Percentiles rank a stretch among this genome's conserved stretches.
Evolutionary conservation across 495 filamentous ascomycete genomes (phyloP).

Genomic region (Rhypophila decipiens): DNA sequence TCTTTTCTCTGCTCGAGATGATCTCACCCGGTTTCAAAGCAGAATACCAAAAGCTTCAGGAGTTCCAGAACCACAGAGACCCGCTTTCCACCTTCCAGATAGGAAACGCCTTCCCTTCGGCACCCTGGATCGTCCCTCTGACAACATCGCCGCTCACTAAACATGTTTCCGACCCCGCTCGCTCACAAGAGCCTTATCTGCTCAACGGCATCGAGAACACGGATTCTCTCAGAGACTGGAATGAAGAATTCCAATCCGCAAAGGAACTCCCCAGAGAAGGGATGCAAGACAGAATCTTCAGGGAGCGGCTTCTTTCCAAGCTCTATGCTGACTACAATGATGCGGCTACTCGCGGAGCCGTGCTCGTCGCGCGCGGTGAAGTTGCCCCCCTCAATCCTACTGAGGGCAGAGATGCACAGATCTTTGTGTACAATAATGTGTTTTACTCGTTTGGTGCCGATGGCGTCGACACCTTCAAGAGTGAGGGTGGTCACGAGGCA

Average conservation of each 20-base stretch:
- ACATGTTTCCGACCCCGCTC: slow-evolving; percentile 77
- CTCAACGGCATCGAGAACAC: slow-evolving; percentile 85
- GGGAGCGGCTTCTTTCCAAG: slow-evolving; percentile 88
- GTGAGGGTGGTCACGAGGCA: slow-evolving; percentile 94
- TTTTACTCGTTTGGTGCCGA: slow-evolving; percentile 99
- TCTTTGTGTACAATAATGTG: slow-evolving; percentile 99
- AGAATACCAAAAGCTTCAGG: slow-evolving; percentile 68
- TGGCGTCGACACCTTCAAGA: slow-evolving; percentile 93
- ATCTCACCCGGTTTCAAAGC: slow-evolving; percentile 77
- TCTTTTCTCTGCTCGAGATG: slow-evolving; percentile 68
- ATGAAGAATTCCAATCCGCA: slow-evolving; percentile 97
- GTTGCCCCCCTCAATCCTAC: slow-evolving; percentile 96
- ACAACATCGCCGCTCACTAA: slow-evolving; percentile 53
- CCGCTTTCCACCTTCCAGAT: slow-evolving; percentile 90
- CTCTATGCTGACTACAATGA: slow-evolving; percentile 97
- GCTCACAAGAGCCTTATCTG: slow-evolving; percentile 89
- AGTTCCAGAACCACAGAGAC: slow-evolving; percentile 75
- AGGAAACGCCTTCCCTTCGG: slow-evolving; percentile 85
- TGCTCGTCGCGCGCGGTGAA: slow-evolving; percentile 87
- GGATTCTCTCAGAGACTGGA: slow-evolving; percentile 95
- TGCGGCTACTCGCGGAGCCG: slow-evolving; percentile 86
- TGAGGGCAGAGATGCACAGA: slow-evolving; percentile 86
- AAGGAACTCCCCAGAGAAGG: slow-evolving; percentile 87
- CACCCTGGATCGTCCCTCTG: slow-evolving; percentile 82
- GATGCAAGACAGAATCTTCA: slow-evolving; percentile 93